These are phyloP conservation scores for Vigna hirtella DNA, from an alignment of 306 rosid genomes.

Conservation along the genomic window DNA sequence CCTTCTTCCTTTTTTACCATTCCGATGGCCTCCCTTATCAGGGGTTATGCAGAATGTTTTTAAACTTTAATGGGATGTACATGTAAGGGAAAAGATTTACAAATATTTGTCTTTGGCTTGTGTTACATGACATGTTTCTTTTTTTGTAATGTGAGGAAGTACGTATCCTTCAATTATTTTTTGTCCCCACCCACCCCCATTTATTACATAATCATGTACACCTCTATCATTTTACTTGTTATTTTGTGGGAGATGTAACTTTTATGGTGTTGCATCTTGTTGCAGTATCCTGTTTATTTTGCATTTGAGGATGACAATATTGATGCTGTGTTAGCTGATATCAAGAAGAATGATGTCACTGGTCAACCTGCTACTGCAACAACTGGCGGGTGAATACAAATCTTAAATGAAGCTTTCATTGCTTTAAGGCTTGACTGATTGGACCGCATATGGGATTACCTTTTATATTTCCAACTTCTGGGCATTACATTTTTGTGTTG, in stretches of 20 bases:
- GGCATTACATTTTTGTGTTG: slow-evolving; percentile 8
- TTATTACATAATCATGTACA: background rate
- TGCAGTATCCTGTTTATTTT: slow-evolving; percentile 98
- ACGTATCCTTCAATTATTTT: background rate
- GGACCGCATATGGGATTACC: slow-evolving; percentile 26
- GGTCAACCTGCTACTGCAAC: slow-evolving; percentile 99
- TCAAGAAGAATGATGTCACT: slow-evolving; percentile 86
- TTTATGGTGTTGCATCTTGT: slow-evolving; percentile 46
- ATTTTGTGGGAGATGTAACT: slow-evolving; percentile 36
- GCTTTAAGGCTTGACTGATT: slow-evolving; percentile 31
- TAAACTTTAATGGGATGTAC: too few species aligned
- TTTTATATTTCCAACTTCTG: slow-evolving; percentile 22
- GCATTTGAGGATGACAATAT: slow-evolving; percentile 83
- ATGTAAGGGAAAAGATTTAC: background rate
- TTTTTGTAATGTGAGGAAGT: background rate
- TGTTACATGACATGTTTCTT: slow-evolving; percentile 11
- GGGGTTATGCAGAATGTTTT: too few species aligned
- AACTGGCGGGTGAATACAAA: slow-evolving; percentile 88
- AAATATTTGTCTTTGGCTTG: background rate
- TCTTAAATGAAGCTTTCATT: slow-evolving; percentile 33
- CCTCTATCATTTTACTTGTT: background rate
- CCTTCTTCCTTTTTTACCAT: too few species aligned
- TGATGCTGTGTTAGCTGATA: slow-evolving; percentile 78
- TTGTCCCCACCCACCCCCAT: background rate
- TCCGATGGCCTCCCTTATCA: too few species aligned